Percentiles rank a stretch among this genome's conserved stretches.
Evolutionary conservation across 192 early-diverging fungal species (phyloP).

Genomic region (Rhizophagus sp.): DNA sequence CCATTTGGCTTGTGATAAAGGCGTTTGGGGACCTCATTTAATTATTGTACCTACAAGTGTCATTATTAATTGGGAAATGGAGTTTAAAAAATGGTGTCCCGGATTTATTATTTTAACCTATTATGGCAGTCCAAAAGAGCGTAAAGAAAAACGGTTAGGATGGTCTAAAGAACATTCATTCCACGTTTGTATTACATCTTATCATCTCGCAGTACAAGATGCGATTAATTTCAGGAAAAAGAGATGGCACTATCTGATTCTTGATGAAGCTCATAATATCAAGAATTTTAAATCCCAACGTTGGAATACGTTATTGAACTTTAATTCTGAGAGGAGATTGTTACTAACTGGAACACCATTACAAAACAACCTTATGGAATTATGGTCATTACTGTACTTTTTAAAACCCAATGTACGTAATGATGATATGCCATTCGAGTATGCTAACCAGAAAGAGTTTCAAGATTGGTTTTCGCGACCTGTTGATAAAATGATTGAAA

Average conservation of each 20-base stretch:
- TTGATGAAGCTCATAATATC: constrained; percentile 73
- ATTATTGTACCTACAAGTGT: constrained; percentile 78
- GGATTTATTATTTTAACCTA: constrained; percentile 74
- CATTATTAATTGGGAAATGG: constrained; percentile 79
- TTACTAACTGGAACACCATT: constrained; percentile 88
- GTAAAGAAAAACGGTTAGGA: constrained; percentile 59
- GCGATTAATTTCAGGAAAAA: constrained; percentile 59
- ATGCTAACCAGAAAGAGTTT: constrained; percentile 79
- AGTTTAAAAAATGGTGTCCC: constrained; percentile 72
- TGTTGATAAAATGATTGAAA: constrained; percentile 81
- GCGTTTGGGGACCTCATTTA: constrained; percentile 66
- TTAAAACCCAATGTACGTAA: constrained; percentile 72
- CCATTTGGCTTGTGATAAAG: constrained; percentile 62
- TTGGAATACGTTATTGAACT: constrained; percentile 71
- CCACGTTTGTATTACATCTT: constrained; percentile 66
- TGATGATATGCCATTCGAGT: constrained; percentile 69
- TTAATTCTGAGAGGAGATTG: constrained; percentile 64
- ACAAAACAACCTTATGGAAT: constrained; percentile 85
- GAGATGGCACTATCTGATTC: constrained; percentile 66
- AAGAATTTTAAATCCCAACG: constrained; percentile 80
- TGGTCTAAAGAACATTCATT: constrained; percentile 63
- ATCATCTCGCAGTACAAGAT: constrained; percentile 62
- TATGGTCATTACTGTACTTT: constrained; percentile 88
- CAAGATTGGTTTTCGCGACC: constrained; percentile 84
- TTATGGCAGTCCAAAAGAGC: constrained; percentile 69